Evolutionary conservation across 495 filamentous ascomycete genomes (phyloP), one percentile per base, ranked within the genome.

Genomic region (Staphylotrichum tortipilum): DNA sequence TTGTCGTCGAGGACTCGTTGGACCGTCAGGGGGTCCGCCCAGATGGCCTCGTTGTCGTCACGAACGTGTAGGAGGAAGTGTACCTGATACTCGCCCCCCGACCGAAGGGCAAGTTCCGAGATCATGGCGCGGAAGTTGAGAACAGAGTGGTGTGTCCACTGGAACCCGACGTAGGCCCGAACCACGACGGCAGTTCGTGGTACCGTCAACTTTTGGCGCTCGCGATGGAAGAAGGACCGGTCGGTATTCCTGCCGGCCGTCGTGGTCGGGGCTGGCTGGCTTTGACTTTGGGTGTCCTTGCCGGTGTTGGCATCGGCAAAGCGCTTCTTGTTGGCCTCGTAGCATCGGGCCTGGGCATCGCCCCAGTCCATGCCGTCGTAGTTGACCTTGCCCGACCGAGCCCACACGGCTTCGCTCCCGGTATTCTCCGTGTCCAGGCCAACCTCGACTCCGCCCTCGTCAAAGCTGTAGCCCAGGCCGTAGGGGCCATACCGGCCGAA

Each of bases 401-500:
- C 73, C 88, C 92, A 95, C 35, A 94, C 78, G 21, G 68, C 65
- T 23, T 87, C 79, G 28, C 75, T 78, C 3, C 83, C 85, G 51
- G 84, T 84, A 7, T 72, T 74, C 53, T 95, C 85, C 8, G 85
- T 89, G 48, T 89, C 80, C 52, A 89, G 60, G 19, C 86, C 89
- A 24, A 85, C 68, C 9, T 86, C 87, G 11, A 78, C 77, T 12
- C 92, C 92, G 3, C 92, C 92, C 61, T 78, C 78, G 42, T 79
- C 77, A 18, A 74, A 68, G 28, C 75, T 78, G 60, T 97, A 97
- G 31, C 92, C 92, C 30, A 86, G 74, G 0, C 92, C 92, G 59
- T 98, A 98, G 2, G 90, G 83, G 0, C 92, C 94, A 18, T 94
- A 76, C 44, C 90, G 78, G 24, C 92, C 89, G 66, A 87, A 95